Conservation (phyloP, 352 stramenopile species). For the Globisporangium parvum region DNA sequence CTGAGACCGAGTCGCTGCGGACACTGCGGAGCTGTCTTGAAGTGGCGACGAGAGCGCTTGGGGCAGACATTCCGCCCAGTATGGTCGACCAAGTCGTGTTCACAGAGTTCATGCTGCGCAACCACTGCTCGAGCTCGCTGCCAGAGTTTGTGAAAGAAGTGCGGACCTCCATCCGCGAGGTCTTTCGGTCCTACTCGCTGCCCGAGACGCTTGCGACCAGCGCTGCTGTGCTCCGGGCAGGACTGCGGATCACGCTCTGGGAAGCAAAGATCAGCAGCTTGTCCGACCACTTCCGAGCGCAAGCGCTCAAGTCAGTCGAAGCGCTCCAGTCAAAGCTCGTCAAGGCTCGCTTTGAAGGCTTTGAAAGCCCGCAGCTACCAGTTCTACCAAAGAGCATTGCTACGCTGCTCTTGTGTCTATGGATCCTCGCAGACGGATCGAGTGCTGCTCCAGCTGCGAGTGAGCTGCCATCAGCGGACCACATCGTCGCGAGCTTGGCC, state of each 20-base stretch:
- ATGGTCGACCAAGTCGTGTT: conserved; percentile 18
- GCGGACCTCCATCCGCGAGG: not conserved
- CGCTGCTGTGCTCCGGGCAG: conserved; percentile 14
- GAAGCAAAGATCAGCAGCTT: conserved; percentile 18
- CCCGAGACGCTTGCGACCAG: conserved; percentile 1
- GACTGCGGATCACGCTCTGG: conserved; percentile 17
- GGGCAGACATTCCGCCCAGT: not conserved
- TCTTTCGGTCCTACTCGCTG: conserved; percentile 5
- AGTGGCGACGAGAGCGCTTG: not conserved
- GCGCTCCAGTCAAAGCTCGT: not conserved
- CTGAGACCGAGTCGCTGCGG: not conserved
- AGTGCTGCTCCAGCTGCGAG: too few relatives aligned
- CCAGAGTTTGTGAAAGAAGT: not conserved
- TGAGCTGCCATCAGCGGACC: not conserved
- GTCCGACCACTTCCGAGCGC: conserved; percentile 7
- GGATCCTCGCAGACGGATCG: not conserved
- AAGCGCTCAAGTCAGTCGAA: not conserved
- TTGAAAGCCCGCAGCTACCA: not conserved
- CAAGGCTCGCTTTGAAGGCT: conserved; percentile 3
- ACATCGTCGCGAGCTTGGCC: not conserved
- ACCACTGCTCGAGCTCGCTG: conserved; percentile 5
- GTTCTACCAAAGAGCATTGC: not conserved
- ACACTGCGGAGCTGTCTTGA: not conserved
- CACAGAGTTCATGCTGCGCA: conserved; percentile 18
- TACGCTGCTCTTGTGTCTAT: not conserved